Conservation (phyloP, 805 yeast species). For the Metschnikowia vanudenii region DNA sequence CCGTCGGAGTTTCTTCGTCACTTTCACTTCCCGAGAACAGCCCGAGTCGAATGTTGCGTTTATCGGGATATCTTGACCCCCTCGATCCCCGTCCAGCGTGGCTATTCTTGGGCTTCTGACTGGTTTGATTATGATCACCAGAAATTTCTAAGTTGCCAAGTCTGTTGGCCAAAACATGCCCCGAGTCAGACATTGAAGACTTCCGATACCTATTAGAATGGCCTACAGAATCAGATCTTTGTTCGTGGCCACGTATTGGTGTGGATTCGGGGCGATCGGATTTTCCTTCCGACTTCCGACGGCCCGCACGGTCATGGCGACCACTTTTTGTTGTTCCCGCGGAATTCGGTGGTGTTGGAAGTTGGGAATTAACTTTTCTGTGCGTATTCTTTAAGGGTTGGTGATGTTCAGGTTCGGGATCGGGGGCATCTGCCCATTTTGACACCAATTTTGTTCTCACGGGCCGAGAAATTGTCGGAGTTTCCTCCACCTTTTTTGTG, state of each 20-base stretch:
- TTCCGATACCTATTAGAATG: not conserved
- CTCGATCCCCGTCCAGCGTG: slow-evolving; percentile 8
- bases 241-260: not conserved
- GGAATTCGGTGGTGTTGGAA: slow-evolving; percentile 10
- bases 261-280: not conserved
- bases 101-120: slow-evolving; percentile 3
- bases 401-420: not conserved
- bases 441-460: slow-evolving; percentile 22
- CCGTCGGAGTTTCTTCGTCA: slow-evolving; percentile 5
- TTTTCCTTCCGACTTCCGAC: slow-evolving; percentile 3
- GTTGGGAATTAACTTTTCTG: not conserved
- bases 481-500: not conserved
- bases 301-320: not conserved
- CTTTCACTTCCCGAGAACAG: not conserved
- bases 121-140: not conserved
- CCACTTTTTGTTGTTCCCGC: not conserved
- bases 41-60: not conserved
- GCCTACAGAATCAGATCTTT: not conserved
- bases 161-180: slow-evolving; percentile 1
- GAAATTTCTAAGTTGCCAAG: slow-evolving; percentile 1
- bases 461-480: not conserved
- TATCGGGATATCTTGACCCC: not conserved
- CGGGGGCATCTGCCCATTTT: slow-evolving; percentile 33
- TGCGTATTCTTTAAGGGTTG: not conserved
- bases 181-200: not conserved